Conservation (phyloP, 1,284 basidiomycete species). For the Boletellus dicymbophilus region DNA sequence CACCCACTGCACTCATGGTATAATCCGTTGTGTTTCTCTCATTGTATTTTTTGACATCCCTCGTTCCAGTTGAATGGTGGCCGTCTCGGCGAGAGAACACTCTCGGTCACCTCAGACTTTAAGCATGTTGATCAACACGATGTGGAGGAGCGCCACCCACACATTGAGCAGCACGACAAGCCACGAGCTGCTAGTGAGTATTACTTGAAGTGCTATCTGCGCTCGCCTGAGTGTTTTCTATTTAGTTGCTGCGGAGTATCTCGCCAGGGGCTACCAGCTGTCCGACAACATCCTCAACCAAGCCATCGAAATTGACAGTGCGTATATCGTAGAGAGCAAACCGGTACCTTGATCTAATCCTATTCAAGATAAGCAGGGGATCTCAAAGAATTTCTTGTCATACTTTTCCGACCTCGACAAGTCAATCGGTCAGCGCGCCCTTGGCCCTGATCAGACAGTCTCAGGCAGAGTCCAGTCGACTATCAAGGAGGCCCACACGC, state of each 20-base stretch:
- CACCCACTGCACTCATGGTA: constrained; percentile 81
- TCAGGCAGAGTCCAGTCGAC: constrained; percentile 71
- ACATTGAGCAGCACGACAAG: constrained; percentile 78
- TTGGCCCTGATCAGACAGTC: constrained; percentile 76
- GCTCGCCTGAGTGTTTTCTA: not conserved
- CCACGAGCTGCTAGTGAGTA: constrained; percentile 75
- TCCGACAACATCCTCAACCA: constrained; percentile 79
- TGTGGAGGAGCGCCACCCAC: constrained; percentile 38
- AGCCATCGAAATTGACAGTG: constrained; percentile 88
- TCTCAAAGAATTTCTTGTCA: constrained; percentile 79
- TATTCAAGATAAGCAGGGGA: constrained; percentile 76
- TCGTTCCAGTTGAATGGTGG: constrained; percentile 67
- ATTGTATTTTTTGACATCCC: not conserved
- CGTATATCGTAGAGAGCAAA: constrained; percentile 21
- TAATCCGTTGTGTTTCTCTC: not conserved
- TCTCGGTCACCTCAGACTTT: constrained; percentile 67
- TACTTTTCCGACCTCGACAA: constrained; percentile 77
- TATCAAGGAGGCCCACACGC: constrained; percentile 60
- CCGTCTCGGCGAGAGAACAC: constrained; percentile 58
- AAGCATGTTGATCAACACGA: constrained; percentile 57
- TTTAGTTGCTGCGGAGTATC: constrained; percentile 85
- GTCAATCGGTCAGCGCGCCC: constrained; percentile 63
- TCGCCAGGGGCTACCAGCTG: constrained; percentile 83
- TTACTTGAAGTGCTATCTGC: not conserved
- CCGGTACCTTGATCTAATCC: not conserved